Evolutionary conservation across 257 asterid genomes (phyloP).

Genomic region (Phtheirospermum japonicum): DNA sequence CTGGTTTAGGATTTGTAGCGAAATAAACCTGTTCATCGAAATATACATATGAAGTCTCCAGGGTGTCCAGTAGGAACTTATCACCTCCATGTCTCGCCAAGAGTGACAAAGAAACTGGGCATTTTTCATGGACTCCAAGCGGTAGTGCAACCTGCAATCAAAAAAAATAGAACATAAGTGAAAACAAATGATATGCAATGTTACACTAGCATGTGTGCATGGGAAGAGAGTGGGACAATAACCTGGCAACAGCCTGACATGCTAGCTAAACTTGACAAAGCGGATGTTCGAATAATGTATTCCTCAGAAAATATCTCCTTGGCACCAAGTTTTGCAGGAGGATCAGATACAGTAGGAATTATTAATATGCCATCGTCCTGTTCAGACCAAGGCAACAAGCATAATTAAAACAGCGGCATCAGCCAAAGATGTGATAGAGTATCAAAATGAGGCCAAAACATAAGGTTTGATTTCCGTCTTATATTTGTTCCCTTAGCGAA

Average conservation of each 20-base stretch:
- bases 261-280: slow-evolving; percentile 81
- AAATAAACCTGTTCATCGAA: slow-evolving; percentile 62
- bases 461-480: background rate
- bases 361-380: slow-evolving; percentile 94
- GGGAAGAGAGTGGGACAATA: slow-evolving; percentile 25
- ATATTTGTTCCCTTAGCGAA: too few species aligned
- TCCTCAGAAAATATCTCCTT: slow-evolving; percentile 66
- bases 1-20: slow-evolving; percentile 44
- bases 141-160: slow-evolving; percentile 72
- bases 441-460: slow-evolving; percentile 17
- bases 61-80: slow-evolving; percentile 74
- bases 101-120: slow-evolving; percentile 81
- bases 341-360: slow-evolving; percentile 67
- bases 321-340: slow-evolving; percentile 84
- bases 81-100: slow-evolving; percentile 93
- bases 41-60: slow-evolving; percentile 58
- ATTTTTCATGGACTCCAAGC: slow-evolving; percentile 71
- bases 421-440: slow-evolving; percentile 14
- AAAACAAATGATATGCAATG: slow-evolving; percentile 13
- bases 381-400: slow-evolving; percentile 28
- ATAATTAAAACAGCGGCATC: slow-evolving; percentile 22
- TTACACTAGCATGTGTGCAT: background rate
- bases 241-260: slow-evolving; percentile 99
- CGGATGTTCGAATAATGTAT: slow-evolving; percentile 47
- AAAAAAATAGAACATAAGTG: slow-evolving; percentile 14